Conservation (phyloP, 768 basidiomycete genomes). For the Auricularia heimuer region DNA sequence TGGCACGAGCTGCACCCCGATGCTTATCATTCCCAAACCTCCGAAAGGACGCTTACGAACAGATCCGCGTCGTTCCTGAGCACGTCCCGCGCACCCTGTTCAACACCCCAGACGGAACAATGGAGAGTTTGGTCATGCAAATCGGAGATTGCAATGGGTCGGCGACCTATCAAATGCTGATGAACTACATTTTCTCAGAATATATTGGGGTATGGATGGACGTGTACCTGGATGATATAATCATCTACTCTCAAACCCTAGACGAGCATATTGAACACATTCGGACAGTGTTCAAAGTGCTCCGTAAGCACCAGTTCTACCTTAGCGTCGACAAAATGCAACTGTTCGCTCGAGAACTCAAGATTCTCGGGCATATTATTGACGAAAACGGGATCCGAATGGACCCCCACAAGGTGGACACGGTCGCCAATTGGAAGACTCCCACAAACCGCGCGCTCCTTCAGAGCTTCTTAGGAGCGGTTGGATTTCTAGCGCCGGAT, state of each 20-base stretch:
- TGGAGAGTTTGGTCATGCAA: slow-evolving; percentile 12
- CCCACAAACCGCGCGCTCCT: slow-evolving; percentile 21
- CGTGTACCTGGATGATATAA: slow-evolving; percentile 13
- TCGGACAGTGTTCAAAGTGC: background rate
- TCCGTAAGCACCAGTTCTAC: slow-evolving; percentile 8
- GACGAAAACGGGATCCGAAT: slow-evolving; percentile 18
- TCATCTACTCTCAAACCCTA: slow-evolving; percentile 8
- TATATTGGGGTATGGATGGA: slow-evolving; percentile 11
- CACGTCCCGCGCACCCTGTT: slow-evolving; percentile 11
- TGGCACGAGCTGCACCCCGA: slow-evolving; percentile 5
- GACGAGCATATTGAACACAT: slow-evolving; percentile 9
- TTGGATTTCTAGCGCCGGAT: slow-evolving; percentile 28
- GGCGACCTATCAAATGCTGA: slow-evolving; percentile 12
- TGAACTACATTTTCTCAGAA: slow-evolving; percentile 9
- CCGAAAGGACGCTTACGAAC: slow-evolving; percentile 13
- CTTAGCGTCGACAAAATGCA: slow-evolving; percentile 6
- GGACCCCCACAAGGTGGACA: slow-evolving; percentile 20
- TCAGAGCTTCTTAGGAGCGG: slow-evolving; percentile 26
- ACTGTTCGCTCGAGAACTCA: slow-evolving; percentile 2
- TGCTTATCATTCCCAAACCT: slow-evolving; percentile 8
- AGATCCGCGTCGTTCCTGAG: slow-evolving; percentile 7
- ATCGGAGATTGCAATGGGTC: slow-evolving; percentile 11
- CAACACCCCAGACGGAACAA: slow-evolving; percentile 10
- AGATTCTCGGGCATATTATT: slow-evolving; percentile 17
- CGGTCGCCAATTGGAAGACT: slow-evolving; percentile 20